Evolutionary conservation across 2,329 filamentous ascomycete genomes (phyloP).

Genomic region (Phialophora expanda): DNA sequence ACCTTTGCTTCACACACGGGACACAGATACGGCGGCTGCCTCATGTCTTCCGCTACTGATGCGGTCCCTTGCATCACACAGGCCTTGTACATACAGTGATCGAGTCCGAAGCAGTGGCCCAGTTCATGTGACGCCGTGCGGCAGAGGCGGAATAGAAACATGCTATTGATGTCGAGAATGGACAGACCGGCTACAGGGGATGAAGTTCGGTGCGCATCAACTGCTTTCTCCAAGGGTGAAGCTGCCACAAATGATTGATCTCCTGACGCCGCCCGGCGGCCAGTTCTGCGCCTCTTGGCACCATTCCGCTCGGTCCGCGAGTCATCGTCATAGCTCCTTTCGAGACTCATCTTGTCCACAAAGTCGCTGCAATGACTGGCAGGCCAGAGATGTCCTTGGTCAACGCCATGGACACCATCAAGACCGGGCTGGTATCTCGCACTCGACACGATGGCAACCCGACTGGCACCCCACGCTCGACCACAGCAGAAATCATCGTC

Average conservation of each 20-base stretch:
- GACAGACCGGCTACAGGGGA: neutral
- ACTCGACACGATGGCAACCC: constrained; percentile 66
- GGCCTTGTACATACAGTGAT: constrained; percentile 64
- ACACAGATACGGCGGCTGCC: constrained; percentile 69
- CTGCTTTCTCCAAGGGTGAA: neutral
- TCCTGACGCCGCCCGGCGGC: neutral
- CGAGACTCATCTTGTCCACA: constrained; percentile 49
- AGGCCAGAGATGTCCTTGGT: constrained; percentile 65
- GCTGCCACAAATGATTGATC: neutral
- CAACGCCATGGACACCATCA: constrained; percentile 50
- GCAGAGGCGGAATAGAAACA: constrained; percentile 65
- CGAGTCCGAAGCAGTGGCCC: constrained; percentile 70
- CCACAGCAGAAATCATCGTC: constrained; percentile 72
- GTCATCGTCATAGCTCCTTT: neutral
- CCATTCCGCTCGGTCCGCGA: neutral
- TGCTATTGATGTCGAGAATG: constrained; percentile 6
- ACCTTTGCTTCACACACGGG: constrained; percentile 65
- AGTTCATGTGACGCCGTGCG: constrained; percentile 69
- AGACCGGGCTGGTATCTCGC: constrained; percentile 65
- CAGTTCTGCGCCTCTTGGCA: neutral
- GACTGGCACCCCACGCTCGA: constrained; percentile 67
- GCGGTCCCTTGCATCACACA: constrained; percentile 68
- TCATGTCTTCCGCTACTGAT: constrained; percentile 61
- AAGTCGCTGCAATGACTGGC: constrained; percentile 64
- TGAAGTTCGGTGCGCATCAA: neutral